A percentile compares a stretch with the other conserved stretches of the same genome.
Conservation (phyloP, 768 basidiomycete genomes). For the Hydnum rufescens region DNA sequence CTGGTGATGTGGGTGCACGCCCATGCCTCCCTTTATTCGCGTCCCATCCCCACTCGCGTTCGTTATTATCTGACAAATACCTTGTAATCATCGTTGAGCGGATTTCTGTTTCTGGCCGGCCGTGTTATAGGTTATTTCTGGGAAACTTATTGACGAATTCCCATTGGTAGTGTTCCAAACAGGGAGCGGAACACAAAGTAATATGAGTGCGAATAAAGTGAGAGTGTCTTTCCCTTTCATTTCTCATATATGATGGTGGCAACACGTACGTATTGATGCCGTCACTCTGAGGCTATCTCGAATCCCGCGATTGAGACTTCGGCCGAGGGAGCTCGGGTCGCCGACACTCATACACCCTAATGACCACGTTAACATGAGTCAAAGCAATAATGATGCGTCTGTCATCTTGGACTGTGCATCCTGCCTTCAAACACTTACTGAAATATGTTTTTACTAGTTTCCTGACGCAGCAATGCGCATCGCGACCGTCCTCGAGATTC, state of each 20-base stretch:
- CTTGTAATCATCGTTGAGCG: no score
- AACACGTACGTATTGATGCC: no score
- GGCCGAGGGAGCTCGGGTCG: conserved; percentile 83
- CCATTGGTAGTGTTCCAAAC: conserved; percentile 99
- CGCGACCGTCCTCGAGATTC: conserved; percentile 80
- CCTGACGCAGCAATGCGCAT: conserved; percentile 99
- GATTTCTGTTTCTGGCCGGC: no score
- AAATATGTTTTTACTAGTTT: conserved; percentile 34
- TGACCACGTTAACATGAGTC: conserved; percentile 98
- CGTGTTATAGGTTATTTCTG: conserved; percentile 73
- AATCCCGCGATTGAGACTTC: conserved; percentile 95
- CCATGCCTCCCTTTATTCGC: no score
- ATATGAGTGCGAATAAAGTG: conserved; percentile 98
- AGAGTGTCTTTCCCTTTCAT: no score
- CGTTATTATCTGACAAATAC: no score
- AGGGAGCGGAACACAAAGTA: conserved; percentile 94
- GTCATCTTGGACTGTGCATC: conserved; percentile 15
- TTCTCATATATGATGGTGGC: no score
- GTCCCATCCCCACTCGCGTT: no score
- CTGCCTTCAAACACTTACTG: neutral
- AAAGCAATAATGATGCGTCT: conserved; percentile 95
- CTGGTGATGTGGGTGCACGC: no score
- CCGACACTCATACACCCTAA: conserved; percentile 98
- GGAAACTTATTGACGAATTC: conserved; percentile 87
- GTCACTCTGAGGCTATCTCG: conserved; percentile 83